These are phyloP conservation scores for Tinospora cordifolia DNA, from an alignment of 164 flowering plant genomes.

Conservation along the genomic window DNA sequence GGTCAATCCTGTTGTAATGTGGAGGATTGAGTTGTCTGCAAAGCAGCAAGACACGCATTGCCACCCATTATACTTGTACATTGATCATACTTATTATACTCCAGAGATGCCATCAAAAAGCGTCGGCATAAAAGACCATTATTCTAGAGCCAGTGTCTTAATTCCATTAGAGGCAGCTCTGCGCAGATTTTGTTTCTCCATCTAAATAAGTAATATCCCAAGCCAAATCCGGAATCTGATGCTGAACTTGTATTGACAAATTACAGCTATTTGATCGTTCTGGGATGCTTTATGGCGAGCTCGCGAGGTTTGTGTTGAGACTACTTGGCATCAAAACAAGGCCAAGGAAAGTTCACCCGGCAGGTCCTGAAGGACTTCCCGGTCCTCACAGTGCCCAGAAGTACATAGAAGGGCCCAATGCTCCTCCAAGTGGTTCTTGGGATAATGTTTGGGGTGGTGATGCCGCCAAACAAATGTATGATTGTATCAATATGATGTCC, in stretches of 20 bases:
- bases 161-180: too few relatives aligned
- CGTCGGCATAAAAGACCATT: too few relatives aligned
- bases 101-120: too few relatives aligned
- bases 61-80: too few relatives aligned
- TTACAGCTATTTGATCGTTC: conserved; percentile 84
- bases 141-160: too few relatives aligned
- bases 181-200: too few relatives aligned
- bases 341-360: conserved; percentile 42
- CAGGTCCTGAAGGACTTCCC: conserved; percentile 42
- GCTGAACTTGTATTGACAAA: neutral
- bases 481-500: neutral
- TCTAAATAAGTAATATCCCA: too few relatives aligned
- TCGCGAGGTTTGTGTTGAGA: conserved; percentile 87
- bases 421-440: conserved; percentile 56
- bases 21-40: too few relatives aligned
- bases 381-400: conserved; percentile 39
- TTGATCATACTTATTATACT: too few relatives aligned
- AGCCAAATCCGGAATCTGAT: too few relatives aligned
- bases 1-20: too few relatives aligned
- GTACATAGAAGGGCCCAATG: conserved; percentile 55
- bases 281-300: conserved; percentile 81
- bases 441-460: conserved; percentile 64
- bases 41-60: too few relatives aligned
- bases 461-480: conserved; percentile 1
- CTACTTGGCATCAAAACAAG: conserved; percentile 68